Base-by-base conservation (phyloP, 2,329 filamentous ascomycete species). In the Monascus ruber region DNA sequence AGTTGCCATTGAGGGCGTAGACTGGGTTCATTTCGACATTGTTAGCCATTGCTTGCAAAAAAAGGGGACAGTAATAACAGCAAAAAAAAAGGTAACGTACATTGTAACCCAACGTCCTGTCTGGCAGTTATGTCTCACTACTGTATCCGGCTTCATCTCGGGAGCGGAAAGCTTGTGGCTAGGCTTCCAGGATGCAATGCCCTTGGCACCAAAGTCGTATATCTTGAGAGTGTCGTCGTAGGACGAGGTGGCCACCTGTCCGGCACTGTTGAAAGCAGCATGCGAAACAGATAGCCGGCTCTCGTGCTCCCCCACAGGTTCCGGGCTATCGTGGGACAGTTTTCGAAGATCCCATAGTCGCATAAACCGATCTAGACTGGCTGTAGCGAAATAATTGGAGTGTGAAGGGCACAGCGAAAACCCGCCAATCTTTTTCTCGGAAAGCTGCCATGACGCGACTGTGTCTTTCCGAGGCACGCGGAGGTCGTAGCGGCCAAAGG, bases 151-250 rank as follows among this genome's bases (percentile, higher is more conserved):
- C 45, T 77, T 66, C 73, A 94, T 83, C 5, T 76, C 70, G 8
- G 71, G 62, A 1, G 78, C 72, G 0, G 63, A 59, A 7, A 94
- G 59, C 2, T 73, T 70, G 37, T 75, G 69, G 0, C 73, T 78
- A 1, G 67, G 59, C 47, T 67, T 71, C 78, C 78, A 88, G 1
- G 68, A 65, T 0, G 66, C 60, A 0, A 79, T 71, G 6, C 74
- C 71, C 0, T 74, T 68, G 6, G 65, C 58, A 4, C 65, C 70
- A 49, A 94, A 84, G 49, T 88, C 76, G 64, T 96, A 86, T 6
- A 98, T 83, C 56, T 96, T 96, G 47, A 98, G 75, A 0, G 85
- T 94, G 52, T 98, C 87, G 54, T 98, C 91, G 58, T 98, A 98
- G 0, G 83, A 89, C 0, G 87, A 83, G 0, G 91, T 98, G 0